Conservation (phyloP, 106 monocot genomes). For the Dendrobium officinale region DNA sequence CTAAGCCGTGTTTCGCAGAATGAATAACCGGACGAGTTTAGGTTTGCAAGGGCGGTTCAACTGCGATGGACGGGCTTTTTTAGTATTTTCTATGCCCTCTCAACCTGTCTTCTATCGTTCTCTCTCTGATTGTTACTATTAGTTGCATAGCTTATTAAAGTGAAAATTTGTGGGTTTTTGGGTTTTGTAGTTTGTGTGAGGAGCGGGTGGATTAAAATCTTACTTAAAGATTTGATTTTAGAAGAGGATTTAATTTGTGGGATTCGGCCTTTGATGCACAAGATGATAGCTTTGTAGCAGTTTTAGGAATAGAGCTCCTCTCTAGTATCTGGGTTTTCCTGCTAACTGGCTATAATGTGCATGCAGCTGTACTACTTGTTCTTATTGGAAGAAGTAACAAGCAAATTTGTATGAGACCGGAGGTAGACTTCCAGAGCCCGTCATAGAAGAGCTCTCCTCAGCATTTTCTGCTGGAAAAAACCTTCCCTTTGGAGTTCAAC, state of each 20-base stretch:
- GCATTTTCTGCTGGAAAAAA: constrained; percentile 45
- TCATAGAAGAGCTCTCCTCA: constrained; percentile 34
- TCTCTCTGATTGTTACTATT: background rate
- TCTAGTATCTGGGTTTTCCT: constrained; percentile 46
- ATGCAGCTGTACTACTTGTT: constrained; percentile 73
- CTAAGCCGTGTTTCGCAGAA: background rate
- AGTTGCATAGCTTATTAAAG: background rate
- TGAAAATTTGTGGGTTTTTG: background rate
- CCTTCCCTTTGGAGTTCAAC: constrained; percentile 34
- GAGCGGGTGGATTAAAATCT: background rate
- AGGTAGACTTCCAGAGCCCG: constrained; percentile 7
- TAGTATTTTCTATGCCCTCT: background rate
- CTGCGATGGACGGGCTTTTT: background rate
- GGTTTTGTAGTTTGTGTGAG: background rate
- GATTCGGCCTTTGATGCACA: constrained; percentile 1
- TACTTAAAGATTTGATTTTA: background rate
- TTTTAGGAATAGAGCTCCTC: constrained; percentile 45
- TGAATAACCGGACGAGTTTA: background rate
- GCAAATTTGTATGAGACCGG: constrained; percentile 17
- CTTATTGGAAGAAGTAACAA: constrained; percentile 58
- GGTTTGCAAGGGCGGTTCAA: background rate
- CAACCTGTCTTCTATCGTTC: background rate
- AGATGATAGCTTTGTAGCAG: constrained; percentile 52
- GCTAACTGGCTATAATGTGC: constrained; percentile 46
- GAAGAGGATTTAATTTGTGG: background rate